These are phyloP conservation scores for Tricholoma furcatifolium DNA, from an alignment of 768 basidiomycete genomes.

Conservation along the genomic window DNA sequence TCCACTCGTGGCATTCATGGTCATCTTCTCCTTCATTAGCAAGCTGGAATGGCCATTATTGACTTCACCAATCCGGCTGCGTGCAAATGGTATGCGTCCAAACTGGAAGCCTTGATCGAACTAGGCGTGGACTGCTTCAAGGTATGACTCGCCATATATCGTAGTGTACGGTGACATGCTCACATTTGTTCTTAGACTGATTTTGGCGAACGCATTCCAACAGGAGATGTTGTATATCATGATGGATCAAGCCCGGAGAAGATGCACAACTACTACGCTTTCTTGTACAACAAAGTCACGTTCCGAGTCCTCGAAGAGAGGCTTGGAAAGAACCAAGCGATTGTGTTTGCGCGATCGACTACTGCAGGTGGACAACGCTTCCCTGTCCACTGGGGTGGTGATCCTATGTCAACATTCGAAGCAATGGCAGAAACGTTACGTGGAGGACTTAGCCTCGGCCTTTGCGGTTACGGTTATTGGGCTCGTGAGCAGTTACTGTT, in stretches of 20 bases:
- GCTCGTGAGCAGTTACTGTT: slow-evolving; percentile 24
- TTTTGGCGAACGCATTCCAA: slow-evolving; percentile 34
- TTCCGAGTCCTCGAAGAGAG: slow-evolving; percentile 37
- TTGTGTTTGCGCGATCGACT: slow-evolving; percentile 45
- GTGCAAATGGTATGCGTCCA: slow-evolving; percentile 41
- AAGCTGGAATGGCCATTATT: slow-evolving; percentile 41
- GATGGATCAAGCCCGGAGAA: slow-evolving; percentile 24
- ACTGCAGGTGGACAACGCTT: slow-evolving; percentile 45
- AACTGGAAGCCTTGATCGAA: slow-evolving; percentile 37
- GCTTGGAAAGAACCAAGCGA: slow-evolving; percentile 38
- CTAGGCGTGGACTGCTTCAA: slow-evolving; percentile 43
- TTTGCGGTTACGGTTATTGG: slow-evolving; percentile 45
- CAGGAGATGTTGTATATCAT: slow-evolving; percentile 35
- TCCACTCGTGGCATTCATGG: neutral
- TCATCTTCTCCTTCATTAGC: slow-evolving; percentile 22
- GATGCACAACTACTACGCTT: slow-evolving; percentile 24
- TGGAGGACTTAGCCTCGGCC: slow-evolving; percentile 40
- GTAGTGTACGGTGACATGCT: no score
- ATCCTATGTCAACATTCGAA: slow-evolving; percentile 45
- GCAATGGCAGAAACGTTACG: slow-evolving; percentile 50
- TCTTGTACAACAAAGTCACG: slow-evolving; percentile 39
- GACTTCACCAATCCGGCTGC: slow-evolving; percentile 46
- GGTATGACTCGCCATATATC: slow-evolving; percentile 22
- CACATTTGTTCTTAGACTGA: slow-evolving; percentile 20
- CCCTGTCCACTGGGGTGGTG: slow-evolving; percentile 43